A percentile compares a stretch with the other conserved stretches of the same genome.
Evolutionary conservation across 257 asterid genomes (phyloP).

Genomic region (Eustoma russellianum): DNA sequence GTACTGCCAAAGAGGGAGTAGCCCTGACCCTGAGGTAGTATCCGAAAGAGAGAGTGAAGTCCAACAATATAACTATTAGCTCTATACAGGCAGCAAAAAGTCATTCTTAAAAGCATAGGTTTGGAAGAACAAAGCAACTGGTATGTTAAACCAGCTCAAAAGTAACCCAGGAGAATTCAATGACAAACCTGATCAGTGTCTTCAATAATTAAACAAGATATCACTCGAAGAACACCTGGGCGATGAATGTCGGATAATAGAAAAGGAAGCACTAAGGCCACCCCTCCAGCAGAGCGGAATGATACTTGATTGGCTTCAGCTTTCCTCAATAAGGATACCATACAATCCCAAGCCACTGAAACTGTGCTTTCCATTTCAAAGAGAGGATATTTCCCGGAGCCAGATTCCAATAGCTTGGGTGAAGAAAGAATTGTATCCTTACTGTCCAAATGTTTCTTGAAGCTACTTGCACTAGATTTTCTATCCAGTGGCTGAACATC

Average conservation of each 20-base stretch:
- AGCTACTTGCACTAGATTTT: slow-evolving; percentile 66
- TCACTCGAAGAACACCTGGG: slow-evolving; percentile 75
- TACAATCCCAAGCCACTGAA: slow-evolving; percentile 86
- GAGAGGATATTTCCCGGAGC: slow-evolving; percentile 66
- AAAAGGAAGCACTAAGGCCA: slow-evolving; percentile 68
- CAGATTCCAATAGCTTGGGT: slow-evolving; percentile 79
- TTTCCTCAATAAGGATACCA: slow-evolving; percentile 81
- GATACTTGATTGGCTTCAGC: slow-evolving; percentile 80
- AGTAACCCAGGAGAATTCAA: slow-evolving; percentile 1
- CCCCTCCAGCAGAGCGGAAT: slow-evolving; percentile 82
- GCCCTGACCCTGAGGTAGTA: no score
- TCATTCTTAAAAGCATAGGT: no score
- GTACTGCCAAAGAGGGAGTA: no score
- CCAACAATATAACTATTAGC: no score
- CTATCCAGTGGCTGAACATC: slow-evolving; percentile 48
- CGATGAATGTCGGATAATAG: slow-evolving; percentile 84
- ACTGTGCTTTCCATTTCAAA: slow-evolving; percentile 73
- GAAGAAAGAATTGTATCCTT: slow-evolving; percentile 89
- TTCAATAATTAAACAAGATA: slow-evolving; percentile 89
- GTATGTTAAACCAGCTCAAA: not conserved
- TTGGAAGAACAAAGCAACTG: no score
- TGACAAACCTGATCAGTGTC: slow-evolving; percentile 70
- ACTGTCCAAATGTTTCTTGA: slow-evolving; percentile 69
- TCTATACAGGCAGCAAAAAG: no score
- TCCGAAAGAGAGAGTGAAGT: no score